These are phyloP conservation scores for Metschnikowia santaceciliae DNA, from an alignment of 805 yeast genomes.

Conservation along the genomic window DNA sequence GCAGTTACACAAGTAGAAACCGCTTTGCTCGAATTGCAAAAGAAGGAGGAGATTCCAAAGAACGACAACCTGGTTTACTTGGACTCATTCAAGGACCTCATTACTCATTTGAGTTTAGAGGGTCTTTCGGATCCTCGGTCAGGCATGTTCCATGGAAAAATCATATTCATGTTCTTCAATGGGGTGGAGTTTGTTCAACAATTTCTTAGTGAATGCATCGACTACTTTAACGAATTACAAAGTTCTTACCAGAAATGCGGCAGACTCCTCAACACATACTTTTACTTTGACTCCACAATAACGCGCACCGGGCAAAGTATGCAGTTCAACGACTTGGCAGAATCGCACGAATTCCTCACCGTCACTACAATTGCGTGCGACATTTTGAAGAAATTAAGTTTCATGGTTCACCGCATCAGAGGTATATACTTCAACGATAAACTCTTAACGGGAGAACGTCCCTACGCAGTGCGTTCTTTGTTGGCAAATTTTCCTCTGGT, in stretches of 20 bases:
- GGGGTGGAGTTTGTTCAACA: constrained; percentile 32
- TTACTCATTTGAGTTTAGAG: constrained; percentile 14
- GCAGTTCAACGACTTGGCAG: not conserved
- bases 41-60: constrained; percentile 20
- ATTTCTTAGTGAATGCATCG: constrained; percentile 28
- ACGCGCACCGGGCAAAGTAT: constrained; percentile 4
- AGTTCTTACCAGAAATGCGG: constrained; percentile 9
- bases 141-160: constrained; percentile 24
- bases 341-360: constrained; percentile 23
- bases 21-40: constrained; percentile 22
- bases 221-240: constrained; percentile 15
- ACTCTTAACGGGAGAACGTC: constrained; percentile 28
- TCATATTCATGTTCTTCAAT: constrained; percentile 36
- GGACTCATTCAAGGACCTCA: constrained; percentile 20
- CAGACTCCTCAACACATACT: constrained; percentile 25
- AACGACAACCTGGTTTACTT: constrained; percentile 25
- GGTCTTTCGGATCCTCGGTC: not conserved
- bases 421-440: constrained; percentile 32
- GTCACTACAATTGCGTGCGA: constrained; percentile 31
- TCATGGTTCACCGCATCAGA: constrained; percentile 30
- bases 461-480: constrained; percentile 26
- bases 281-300: constrained; percentile 32
- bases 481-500: constrained; percentile 30
- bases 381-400: constrained; percentile 30
- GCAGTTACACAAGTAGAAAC: constrained; percentile 27